Evolutionary conservation across 2,329 filamentous ascomycete genomes (phyloP).

Genomic region (Ascomycota sp.): DNA sequence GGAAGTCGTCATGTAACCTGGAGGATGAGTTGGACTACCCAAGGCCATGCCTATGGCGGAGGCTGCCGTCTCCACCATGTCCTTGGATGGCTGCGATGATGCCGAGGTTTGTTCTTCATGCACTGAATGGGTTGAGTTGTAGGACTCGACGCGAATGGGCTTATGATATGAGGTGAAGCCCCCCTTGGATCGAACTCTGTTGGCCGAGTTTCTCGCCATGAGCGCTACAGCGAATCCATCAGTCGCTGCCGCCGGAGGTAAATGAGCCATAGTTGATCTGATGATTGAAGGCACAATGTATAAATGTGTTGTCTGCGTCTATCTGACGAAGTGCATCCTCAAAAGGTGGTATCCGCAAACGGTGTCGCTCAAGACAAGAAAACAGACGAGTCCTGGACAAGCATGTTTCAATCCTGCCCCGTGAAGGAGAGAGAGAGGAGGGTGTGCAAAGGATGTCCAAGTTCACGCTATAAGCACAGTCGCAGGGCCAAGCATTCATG

Average conservation of each 20-base stretch:
- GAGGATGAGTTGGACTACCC: conserved; percentile 38
- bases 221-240: not conserved
- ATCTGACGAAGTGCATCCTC: not conserved
- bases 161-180: conserved; percentile 18
- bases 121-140: conserved; percentile 10
- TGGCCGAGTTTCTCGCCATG: conserved; percentile 6
- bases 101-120: not conserved
- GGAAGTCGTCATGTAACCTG: conserved; percentile 7
- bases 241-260: not conserved
- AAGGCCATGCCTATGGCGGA: conserved; percentile 48
- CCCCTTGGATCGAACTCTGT: conserved; percentile 8
- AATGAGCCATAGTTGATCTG: not conserved
- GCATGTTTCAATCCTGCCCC: too few relatives aligned
- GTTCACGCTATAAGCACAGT: too few relatives aligned
- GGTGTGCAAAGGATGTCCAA: too few relatives aligned
- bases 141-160: conserved; percentile 18
- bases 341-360: not conserved
- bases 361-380: too few relatives aligned
- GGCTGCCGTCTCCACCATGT: conserved; percentile 9
- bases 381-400: too few relatives aligned
- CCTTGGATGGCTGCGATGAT: conserved; percentile 8
- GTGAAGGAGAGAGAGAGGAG: too few relatives aligned
- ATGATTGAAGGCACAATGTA: too few relatives aligned
- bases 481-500: too few relatives aligned
- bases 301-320: too few relatives aligned